Evolutionary conservation across 176 grass and related monocot species (phyloP).

Genomic region (Musa itinerans): DNA sequence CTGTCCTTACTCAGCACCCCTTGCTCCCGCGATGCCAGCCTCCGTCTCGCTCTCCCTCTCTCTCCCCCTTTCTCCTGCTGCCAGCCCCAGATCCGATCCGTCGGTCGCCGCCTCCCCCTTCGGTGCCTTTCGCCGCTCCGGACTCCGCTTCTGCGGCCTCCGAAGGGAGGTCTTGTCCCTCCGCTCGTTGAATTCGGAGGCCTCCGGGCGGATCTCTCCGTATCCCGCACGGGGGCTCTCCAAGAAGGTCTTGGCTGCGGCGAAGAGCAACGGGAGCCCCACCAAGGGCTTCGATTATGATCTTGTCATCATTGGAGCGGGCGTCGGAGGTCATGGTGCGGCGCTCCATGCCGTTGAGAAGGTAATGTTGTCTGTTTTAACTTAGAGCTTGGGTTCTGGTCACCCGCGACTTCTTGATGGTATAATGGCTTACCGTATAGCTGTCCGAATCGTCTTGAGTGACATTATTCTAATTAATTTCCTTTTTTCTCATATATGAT

Average conservation of each 20-base stretch:
- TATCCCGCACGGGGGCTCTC: slow-evolving; percentile 13
- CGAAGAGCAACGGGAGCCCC: slow-evolving; percentile 37
- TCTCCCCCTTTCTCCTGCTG: slow-evolving; percentile 26
- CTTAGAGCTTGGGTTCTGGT: neutral
- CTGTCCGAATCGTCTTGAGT: neutral
- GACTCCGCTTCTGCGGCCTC: slow-evolving; percentile 43
- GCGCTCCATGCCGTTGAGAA: slow-evolving; percentile 86
- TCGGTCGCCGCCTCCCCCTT: slow-evolving; percentile 5
- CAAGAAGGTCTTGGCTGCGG: slow-evolving; percentile 18
- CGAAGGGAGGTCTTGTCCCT: slow-evolving; percentile 25
- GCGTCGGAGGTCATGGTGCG: slow-evolving; percentile 73
- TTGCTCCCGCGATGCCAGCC: neutral
- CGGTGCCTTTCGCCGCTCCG: neutral
- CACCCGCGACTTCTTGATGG: neutral
- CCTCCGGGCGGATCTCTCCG: slow-evolving; percentile 11
- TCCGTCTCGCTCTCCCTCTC: slow-evolving; percentile 2
- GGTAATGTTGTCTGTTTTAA: slow-evolving; percentile 21
- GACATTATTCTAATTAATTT: neutral
- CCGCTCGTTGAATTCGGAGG: slow-evolving; percentile 16
- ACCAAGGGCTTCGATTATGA: slow-evolving; percentile 58
- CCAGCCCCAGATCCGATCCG: slow-evolving; percentile 25
- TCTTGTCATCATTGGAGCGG: slow-evolving; percentile 78
- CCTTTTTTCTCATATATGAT: no score
- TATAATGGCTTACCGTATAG: no score
- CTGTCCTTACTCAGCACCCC: neutral